Base-by-base conservation (phyloP, 352 stramenopile species). In the Pythium aphanidermatum region DNA sequence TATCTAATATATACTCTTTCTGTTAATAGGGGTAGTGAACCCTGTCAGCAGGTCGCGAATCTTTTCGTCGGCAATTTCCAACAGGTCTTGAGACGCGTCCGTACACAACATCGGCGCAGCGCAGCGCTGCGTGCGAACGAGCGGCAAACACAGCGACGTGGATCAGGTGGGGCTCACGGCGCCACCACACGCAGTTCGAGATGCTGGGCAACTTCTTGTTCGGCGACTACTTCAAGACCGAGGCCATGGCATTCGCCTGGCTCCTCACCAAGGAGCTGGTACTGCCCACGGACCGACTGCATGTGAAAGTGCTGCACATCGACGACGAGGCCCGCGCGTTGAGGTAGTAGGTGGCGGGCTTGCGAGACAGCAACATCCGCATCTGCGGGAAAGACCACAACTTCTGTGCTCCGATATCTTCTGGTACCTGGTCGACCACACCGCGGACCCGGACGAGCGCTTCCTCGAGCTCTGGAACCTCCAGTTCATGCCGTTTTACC, bases 141-240 rank as follows among this genome's bases (percentile, higher is more conserved):
- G 96, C 30, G 97, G 97, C 17, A 99, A 99, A 68, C 97, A 99
- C 76, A 99, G 99, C 63, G 97, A 99, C 74, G 83, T 99, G 28
- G 97, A 99, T 49, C 96, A 99, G 68, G 97, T 99, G 6, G 97
- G 97, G n/a, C n/a, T 34, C 95, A 95, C 58, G 97, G 99, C 74
- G 96, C 68, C 97, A 99, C 72, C 97, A 99, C 68, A 99, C 97
- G 21, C 99, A 99, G 65, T 99, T 99, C 64, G 96, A 99, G 65
- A 99, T 99, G 97, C 71, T 99, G 24, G 97, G 97, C 21, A 98
- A 95, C 58, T 99, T 96, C 96, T 97, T 76, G 32, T 99, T 99
- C 74, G 96, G 95, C 38, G 74, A 99, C 73, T 99, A 99, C 70
- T 99, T 99, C 59, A 99, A 99, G 79, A 66, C 96, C 32, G 95